Evolutionary conservation across 1,284 basidiomycete species (phyloP).

Genomic region (Cutaneotrichosporon cavernicola): DNA sequence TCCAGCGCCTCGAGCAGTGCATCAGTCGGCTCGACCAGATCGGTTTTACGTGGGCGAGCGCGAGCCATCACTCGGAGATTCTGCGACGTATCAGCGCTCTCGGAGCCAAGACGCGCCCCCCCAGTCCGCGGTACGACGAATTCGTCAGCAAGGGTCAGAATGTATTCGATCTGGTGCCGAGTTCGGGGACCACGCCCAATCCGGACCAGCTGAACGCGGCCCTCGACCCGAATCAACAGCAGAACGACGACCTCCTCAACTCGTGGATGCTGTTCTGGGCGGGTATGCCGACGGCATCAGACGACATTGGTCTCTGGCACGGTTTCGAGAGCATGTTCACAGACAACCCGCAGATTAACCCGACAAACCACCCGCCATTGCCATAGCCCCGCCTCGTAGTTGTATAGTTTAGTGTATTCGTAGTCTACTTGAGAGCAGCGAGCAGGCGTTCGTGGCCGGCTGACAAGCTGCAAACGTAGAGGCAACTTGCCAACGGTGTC

Average conservation of each 20-base stretch:
- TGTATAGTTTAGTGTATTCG: neutral
- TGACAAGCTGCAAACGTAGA: slow-evolving; percentile 10
- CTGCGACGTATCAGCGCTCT: slow-evolving; percentile 20
- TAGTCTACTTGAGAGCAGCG: neutral
- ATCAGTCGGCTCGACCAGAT: slow-evolving; percentile 25
- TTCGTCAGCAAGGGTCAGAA: neutral
- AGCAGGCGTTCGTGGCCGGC: neutral
- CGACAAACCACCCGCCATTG: neutral
- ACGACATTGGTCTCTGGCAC: slow-evolving; percentile 11
- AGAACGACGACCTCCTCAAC: slow-evolving; percentile 12
- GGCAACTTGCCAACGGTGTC: no score
- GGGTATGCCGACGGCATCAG: slow-evolving; percentile 11
- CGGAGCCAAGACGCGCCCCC: slow-evolving; percentile 17
- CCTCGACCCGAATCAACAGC: neutral
- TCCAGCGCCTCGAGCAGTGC: slow-evolving; percentile 22
- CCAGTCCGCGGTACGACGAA: neutral
- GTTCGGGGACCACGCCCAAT: neutral
- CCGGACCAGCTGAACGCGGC: neutral
- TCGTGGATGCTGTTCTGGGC: slow-evolving; percentile 17
- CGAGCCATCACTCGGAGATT: slow-evolving; percentile 22
- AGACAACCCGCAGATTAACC: slow-evolving; percentile 4
- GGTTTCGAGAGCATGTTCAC: slow-evolving; percentile 13
- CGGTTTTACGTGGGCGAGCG: slow-evolving; percentile 19
- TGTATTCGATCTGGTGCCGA: neutral
- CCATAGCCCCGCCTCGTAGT: neutral